Evolutionary conservation across 1,284 basidiomycete species (phyloP), one percentile per base, ranked within the genome.

Genomic region (Puccinia coronata): DNA sequence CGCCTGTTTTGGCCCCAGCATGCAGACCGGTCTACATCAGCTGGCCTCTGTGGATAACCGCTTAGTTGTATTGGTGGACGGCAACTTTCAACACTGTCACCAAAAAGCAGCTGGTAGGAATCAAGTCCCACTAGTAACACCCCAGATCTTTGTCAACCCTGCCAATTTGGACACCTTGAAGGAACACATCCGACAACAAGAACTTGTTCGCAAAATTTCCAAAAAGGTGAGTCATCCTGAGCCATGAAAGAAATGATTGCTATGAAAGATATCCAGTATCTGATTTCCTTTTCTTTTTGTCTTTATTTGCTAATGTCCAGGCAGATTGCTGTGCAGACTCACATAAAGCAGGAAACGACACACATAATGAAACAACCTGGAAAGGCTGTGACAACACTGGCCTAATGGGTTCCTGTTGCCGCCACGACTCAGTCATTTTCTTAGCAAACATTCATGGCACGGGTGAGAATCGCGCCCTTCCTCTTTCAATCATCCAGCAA

Each of bases 361-460:
- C 8, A 11, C 23, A 41, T 2, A 75, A 75, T n/a, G 43, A 59
- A 23, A 55, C 57, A 43, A 61, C 73, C 2, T 75, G 55, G 55
- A 75, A 75, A 31, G 31, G 20, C 36, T 61, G 55, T 47, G 57
- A 75, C 31, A 41, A 75, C 28, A 61, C 73, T 0, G 57, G 73
- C 9, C 14, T 75, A 4, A 49, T 75, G 43, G 73, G 73, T 12
- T 11, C 31, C 9, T 59, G 55, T 12, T 75, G 55, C 34, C 25
- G 73, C 23, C 73, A 75, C 12, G 41, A 75, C 12, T 47, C 55
- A 1, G 55, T 47, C 2, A 23, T 75, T 1, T 61, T 28, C 39
- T 14, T 75, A 23, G 73, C 59, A 18, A 75, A 75, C 39, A 49
- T 43, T 20, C n/a, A 47, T 59, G 41, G 23, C 11, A 9, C 57